Percentiles rank a stretch among this genome's conserved stretches.
phyloP scores from a whole-genome alignment of 2,329 filamentous ascomycete species.

The Cladosporium colombiae region DNA sequence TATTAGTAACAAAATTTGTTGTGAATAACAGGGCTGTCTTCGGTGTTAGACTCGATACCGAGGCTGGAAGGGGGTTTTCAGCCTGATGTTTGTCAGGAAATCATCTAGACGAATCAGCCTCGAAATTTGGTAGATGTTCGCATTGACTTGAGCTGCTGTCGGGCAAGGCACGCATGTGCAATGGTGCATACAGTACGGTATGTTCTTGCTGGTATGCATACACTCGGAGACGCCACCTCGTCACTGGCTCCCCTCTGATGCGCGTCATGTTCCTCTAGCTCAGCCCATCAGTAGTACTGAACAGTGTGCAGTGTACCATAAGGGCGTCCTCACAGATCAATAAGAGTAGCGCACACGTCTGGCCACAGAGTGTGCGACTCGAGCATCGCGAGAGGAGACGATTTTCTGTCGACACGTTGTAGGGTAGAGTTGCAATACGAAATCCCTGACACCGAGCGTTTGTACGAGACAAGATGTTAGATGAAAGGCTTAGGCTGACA shows the following conservation, averaged over 20 bases:
- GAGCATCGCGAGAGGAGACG: neutral
- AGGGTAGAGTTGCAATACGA: neutral
- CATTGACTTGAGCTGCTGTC: neutral
- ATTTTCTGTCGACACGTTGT: neutral
- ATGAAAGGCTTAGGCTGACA: neutral
- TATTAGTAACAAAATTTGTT: constrained; percentile 1
- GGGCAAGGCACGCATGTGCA: neutral
- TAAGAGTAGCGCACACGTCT: neutral
- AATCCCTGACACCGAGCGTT: neutral
- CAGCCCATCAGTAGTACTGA: neutral
- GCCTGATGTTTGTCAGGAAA: neutral
- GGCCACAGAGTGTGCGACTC: neutral
- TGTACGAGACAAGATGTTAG: neutral
- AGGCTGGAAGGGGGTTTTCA: neutral
- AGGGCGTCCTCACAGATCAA: neutral
- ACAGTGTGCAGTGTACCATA: neutral
- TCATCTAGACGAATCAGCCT: neutral
- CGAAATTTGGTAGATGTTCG: neutral
- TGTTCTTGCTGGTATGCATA: neutral
- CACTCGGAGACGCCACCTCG: neutral
- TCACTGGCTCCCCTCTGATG: neutral
- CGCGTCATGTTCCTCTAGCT: neutral
- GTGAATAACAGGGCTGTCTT: neutral
- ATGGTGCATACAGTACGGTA: neutral
- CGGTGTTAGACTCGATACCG: neutral